Percentiles rank a stretch among this genome's conserved stretches.
Conservation (phyloP, 192 early-diverging fungal species). For the Dissophora globulifera region DNA sequence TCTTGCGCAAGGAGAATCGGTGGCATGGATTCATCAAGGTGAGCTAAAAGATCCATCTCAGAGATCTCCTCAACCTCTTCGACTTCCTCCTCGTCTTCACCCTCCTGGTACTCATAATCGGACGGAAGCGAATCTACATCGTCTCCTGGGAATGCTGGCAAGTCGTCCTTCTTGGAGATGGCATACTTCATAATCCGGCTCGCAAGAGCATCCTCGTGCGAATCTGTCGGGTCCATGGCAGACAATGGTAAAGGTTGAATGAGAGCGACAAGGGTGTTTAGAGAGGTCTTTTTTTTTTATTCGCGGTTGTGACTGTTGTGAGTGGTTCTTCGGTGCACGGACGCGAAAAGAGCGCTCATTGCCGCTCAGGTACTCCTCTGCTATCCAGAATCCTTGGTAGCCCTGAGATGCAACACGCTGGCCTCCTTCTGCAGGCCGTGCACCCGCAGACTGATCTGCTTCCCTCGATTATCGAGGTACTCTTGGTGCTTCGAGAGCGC, state of each 20-base stretch:
- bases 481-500: background rate
- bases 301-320: background rate
- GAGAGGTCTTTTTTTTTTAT: background rate
- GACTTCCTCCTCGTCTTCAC: constrained; percentile 57
- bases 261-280: background rate
- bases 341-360: background rate
- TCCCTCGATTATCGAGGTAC: constrained; percentile 12
- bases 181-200: constrained; percentile 52
- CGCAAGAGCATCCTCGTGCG: constrained; percentile 46
- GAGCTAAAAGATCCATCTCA: constrained; percentile 59
- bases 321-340: background rate
- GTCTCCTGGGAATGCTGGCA: constrained; percentile 61
- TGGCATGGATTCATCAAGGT: constrained; percentile 54
- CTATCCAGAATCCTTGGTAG: constrained; percentile 1
- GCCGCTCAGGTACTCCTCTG: background rate
- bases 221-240: constrained; percentile 32
- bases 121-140: constrained; percentile 62
- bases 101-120: constrained; percentile 62
- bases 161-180: constrained; percentile 16
- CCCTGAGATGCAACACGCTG: background rate
- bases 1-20: constrained; percentile 54
- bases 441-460: background rate
- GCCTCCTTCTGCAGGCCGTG: constrained; percentile 15
- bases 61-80: constrained; percentile 64
- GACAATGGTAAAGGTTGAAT: background rate